Conservation (phyloP, 805 yeast genomes). For the Candida multigemmis region DNA sequence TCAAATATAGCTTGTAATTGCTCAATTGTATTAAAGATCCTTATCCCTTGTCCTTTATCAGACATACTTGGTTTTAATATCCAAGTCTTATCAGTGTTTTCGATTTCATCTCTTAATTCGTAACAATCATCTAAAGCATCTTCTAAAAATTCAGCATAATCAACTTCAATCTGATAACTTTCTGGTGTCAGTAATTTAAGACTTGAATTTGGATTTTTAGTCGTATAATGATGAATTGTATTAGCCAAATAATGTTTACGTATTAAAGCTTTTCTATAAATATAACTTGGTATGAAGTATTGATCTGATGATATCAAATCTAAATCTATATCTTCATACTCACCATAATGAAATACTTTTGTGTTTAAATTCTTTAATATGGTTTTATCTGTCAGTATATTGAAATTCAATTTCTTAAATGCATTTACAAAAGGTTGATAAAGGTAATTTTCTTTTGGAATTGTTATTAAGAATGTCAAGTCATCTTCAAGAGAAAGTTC, state of each 20-base stretch:
- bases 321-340: slow-evolving; percentile 80
- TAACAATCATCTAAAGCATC: slow-evolving; percentile 89
- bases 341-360: slow-evolving; percentile 70
- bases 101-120: slow-evolving; percentile 76
- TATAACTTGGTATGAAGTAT: slow-evolving; percentile 70
- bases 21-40: slow-evolving; percentile 68
- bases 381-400: slow-evolving; percentile 11
- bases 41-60: slow-evolving; percentile 93
- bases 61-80: slow-evolving; percentile 95
- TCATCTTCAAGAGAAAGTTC: slow-evolving; percentile 40
- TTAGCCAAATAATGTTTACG: slow-evolving; percentile 86
- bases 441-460: slow-evolving; percentile 30
- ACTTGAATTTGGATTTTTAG: slow-evolving; percentile 65
- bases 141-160: slow-evolving; percentile 92
- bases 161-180: slow-evolving; percentile 75
- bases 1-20: slow-evolving; percentile 81
- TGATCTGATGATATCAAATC: slow-evolving; percentile 44
- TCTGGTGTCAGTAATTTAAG: slow-evolving; percentile 60
- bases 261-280: slow-evolving; percentile 83
- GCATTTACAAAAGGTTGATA: slow-evolving; percentile 33
- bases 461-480: slow-evolving; percentile 17
- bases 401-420: slow-evolving; percentile 11
- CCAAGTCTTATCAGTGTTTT: slow-evolving; percentile 57
- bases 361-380: slow-evolving; percentile 8
- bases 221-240: slow-evolving; percentile 64